A percentile compares a stretch with the other conserved stretches of the same genome.
Conservation (phyloP, 371 early-diverging fungal genomes). For the Amoeboaphelidium protococcarum region DNA sequence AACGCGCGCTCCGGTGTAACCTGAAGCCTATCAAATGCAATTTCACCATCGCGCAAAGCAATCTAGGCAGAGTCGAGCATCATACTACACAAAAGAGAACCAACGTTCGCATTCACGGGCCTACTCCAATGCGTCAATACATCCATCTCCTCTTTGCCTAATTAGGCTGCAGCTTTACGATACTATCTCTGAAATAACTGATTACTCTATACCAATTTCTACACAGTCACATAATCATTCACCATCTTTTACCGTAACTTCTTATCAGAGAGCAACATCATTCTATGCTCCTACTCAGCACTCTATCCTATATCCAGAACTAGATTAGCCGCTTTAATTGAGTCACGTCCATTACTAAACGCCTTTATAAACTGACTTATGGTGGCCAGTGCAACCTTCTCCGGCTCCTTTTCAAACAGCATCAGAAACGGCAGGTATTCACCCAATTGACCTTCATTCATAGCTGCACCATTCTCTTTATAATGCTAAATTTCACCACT, state of each 20-base stretch:
- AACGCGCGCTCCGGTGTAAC: neutral
- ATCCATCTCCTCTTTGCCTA: neutral
- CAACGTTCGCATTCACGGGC: neutral
- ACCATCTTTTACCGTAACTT: neutral
- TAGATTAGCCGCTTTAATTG: neutral
- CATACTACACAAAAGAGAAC: neutral
- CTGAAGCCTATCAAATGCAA: neutral
- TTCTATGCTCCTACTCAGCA: neutral
- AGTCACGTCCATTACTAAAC: neutral
- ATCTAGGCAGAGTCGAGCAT: neutral
- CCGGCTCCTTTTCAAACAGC: neutral
- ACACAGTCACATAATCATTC: neutral
- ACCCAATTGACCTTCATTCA: neutral
- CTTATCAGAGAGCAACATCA: neutral
- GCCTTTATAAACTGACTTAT: neutral
- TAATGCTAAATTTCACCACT: neutral
- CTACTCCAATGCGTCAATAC: neutral
- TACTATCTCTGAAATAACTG: neutral
- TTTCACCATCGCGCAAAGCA: neutral
- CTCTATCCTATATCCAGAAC: neutral
- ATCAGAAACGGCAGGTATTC: neutral
- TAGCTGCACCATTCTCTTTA: neutral
- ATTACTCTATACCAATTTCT: neutral
- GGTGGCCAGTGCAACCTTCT: neutral
- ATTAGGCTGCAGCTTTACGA: neutral